These are phyloP conservation scores for Priceomyces haplophilus DNA, from an alignment of 805 yeast species.

Conservation along the genomic window DNA sequence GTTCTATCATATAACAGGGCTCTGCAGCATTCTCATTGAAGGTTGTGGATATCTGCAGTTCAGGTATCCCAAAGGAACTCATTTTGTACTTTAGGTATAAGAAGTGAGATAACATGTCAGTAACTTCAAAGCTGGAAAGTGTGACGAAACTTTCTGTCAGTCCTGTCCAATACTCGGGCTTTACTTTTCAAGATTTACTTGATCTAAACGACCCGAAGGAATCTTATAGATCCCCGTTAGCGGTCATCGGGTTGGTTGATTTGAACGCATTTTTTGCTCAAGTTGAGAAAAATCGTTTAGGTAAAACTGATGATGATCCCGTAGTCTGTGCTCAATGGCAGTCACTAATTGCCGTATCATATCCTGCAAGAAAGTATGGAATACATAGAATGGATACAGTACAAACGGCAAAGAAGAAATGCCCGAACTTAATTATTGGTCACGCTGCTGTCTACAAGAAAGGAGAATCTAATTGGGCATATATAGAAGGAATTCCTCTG, in stretches of 20 bases:
- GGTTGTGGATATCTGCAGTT: no score
- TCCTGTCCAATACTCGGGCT: constrained; percentile 31
- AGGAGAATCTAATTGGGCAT: constrained; percentile 83
- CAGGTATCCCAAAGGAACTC: no score
- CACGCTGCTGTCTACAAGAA: constrained; percentile 93
- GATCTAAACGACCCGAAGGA: constrained; percentile 44
- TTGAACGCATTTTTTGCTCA: constrained; percentile 96
- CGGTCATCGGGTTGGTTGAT: constrained; percentile 84
- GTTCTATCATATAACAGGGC: no score
- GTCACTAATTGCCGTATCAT: constrained; percentile 82
- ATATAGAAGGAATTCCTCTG: constrained; percentile 56
- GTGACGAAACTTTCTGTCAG: background rate
- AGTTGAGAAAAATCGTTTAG: constrained; percentile 77
- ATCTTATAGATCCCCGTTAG: constrained; percentile 62
- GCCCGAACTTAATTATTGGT: constrained; percentile 72
- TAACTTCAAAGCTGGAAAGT: background rate
- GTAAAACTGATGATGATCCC: constrained; percentile 65
- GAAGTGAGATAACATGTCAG: no score
- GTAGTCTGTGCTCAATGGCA: constrained; percentile 95
- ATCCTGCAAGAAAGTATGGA: constrained; percentile 85
- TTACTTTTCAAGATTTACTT: constrained; percentile 47
- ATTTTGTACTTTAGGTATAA: no score
- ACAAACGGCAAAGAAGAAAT: constrained; percentile 64
- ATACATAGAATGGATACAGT: constrained; percentile 74
- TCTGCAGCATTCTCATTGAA: no score